phyloP scores from a whole-genome alignment of 192 early-diverging fungal species.

The Obelidium mucronatum region DNA sequence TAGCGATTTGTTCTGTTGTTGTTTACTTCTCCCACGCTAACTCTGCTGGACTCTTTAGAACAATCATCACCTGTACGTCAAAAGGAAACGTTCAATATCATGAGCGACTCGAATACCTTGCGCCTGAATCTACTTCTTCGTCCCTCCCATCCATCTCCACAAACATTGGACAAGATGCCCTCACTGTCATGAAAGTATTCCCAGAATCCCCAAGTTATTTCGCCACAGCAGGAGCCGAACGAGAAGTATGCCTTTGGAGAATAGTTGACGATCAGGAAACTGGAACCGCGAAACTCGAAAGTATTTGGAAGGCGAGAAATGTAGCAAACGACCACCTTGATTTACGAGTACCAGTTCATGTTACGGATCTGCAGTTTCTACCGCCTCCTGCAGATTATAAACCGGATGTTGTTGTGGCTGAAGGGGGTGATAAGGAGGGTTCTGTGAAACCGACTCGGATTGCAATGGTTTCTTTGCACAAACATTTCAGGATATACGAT shows the following conservation, averaged over 20 bases:
- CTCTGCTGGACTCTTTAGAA: slow-evolving; percentile 20
- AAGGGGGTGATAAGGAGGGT: slow-evolving; percentile 16
- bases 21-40: too few relatives aligned
- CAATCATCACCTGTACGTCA: slow-evolving; percentile 50
- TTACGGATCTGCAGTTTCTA: slow-evolving; percentile 82
- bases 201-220: slow-evolving; percentile 68
- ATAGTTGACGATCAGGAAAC: slow-evolving; percentile 41
- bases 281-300: slow-evolving; percentile 40
- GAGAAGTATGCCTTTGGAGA: slow-evolving; percentile 84
- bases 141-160: slow-evolving; percentile 35
- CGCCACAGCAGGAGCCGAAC: slow-evolving; percentile 86
- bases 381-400: neutral
- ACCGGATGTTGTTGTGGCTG: too few relatives aligned
- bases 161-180: slow-evolving; percentile 56
- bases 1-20: too few relatives aligned
- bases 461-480: slow-evolving; percentile 70
- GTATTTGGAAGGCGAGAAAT: slow-evolving; percentile 85
- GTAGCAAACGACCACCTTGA: slow-evolving; percentile 80
- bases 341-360: slow-evolving; percentile 86
- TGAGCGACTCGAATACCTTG: neutral
- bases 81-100: slow-evolving; percentile 34
- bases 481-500: slow-evolving; percentile 87
- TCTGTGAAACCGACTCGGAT: slow-evolving; percentile 57
- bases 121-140: neutral
- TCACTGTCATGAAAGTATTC: slow-evolving; percentile 76